Evolutionary conservation across 2,329 filamentous ascomycete species (phyloP).

Genomic region (Aspergillus sp.): DNA sequence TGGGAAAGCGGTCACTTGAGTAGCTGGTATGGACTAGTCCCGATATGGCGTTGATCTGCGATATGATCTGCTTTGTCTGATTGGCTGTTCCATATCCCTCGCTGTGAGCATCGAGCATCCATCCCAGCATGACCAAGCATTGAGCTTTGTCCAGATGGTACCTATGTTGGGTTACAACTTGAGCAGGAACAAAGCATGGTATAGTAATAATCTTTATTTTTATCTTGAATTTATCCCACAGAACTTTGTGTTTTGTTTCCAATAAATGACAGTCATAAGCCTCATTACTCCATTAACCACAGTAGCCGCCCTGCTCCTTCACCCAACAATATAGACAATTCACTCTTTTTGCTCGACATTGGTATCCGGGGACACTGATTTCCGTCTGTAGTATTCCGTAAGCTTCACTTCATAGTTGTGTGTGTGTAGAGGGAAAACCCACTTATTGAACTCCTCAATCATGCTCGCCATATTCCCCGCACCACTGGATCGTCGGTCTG

Average conservation of each 20-base stretch:
- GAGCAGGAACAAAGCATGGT: not conserved
- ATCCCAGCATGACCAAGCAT: not conserved
- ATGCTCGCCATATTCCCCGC: slow-evolving; percentile 36
- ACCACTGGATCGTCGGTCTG: slow-evolving; percentile 18
- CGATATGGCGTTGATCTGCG: not conserved
- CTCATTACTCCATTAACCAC: not conserved
- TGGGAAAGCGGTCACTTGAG: not conserved
- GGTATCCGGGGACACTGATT: not conserved
- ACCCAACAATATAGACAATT: not conserved
- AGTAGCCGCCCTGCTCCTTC: not conserved
- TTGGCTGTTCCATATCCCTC: not conserved
- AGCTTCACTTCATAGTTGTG: not conserved
- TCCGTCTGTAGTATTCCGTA: not conserved
- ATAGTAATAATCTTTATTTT: not conserved
- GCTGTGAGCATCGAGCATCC: not conserved
- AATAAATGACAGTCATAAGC: not conserved
- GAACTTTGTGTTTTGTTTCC: not conserved
- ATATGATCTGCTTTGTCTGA: not conserved
- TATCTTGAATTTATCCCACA: not conserved
- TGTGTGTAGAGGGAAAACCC: not conserved
- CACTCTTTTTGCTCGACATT: not conserved
- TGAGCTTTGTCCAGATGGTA: not conserved
- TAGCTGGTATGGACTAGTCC: not conserved
- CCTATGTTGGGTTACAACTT: not conserved
- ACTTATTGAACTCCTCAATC: slow-evolving; percentile 45